phyloP scores from a whole-genome alignment of 176 grass and related monocot genomes.

The Zea luxurians region DNA sequence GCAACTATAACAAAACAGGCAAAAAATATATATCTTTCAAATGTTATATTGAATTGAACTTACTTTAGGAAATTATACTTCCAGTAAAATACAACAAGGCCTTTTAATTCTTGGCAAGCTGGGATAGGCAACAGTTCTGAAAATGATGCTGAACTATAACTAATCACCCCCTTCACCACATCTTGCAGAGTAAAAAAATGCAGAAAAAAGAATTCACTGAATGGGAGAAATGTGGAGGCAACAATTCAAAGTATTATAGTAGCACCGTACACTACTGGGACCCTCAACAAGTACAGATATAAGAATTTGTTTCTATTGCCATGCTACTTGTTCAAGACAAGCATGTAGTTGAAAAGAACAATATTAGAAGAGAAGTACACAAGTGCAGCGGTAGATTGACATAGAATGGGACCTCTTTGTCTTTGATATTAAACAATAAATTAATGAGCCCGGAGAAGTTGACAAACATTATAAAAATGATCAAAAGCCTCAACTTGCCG shows the following conservation, averaged over 20 bases:
- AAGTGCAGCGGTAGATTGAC: neutral
- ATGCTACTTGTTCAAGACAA: neutral
- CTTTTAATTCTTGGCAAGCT: neutral
- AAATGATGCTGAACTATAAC: neutral
- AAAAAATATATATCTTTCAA: neutral
- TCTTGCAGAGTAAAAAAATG: constrained; percentile 14
- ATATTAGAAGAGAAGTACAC: constrained; percentile 11
- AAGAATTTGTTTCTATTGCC: neutral
- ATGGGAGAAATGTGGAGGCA: neutral
- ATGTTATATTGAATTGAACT: neutral
- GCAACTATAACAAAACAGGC: neutral
- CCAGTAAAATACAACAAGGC: neutral
- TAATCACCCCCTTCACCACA: neutral
- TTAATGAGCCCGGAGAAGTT: neutral
- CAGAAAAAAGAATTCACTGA: neutral
- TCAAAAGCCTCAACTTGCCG: neutral
- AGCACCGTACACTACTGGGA: neutral
- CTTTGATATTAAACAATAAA: neutral
- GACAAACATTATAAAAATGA: neutral
- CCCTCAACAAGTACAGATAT: neutral
- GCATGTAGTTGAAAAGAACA: neutral
- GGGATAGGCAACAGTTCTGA: neutral
- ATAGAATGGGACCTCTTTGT: neutral
- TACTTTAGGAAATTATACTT: constrained; percentile 11
- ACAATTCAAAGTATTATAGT: neutral